Percentiles rank a stretch among this genome's conserved stretches.
Conservation (phyloP, 2,329 filamentous ascomycete genomes). For the Sarocladiaceae sp. region DNA sequence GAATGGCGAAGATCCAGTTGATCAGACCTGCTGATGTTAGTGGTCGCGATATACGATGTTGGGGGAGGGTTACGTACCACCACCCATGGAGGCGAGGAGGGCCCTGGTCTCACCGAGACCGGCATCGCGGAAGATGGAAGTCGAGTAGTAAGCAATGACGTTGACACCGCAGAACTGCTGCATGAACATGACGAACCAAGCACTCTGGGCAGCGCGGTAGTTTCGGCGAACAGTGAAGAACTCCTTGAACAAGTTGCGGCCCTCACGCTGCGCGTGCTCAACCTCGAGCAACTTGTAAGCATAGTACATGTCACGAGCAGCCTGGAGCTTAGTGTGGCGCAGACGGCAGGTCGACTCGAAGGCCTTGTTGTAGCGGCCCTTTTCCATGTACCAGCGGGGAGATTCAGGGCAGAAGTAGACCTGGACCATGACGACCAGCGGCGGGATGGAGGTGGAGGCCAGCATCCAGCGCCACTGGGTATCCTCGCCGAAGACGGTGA, state of each 20-base stretch:
- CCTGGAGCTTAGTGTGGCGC: slow-evolving; percentile 43
- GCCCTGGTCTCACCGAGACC: slow-evolving; percentile 37
- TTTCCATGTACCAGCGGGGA: slow-evolving; percentile 51
- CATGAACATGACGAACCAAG: slow-evolving; percentile 34
- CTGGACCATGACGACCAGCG: slow-evolving; percentile 44
- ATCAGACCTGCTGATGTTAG: too few species aligned
- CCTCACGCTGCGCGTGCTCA: slow-evolving; percentile 23
- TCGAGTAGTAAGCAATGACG: slow-evolving; percentile 54
- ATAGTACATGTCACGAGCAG: slow-evolving; percentile 47
- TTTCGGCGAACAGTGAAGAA: slow-evolving; percentile 33
- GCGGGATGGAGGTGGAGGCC: slow-evolving; percentile 49
- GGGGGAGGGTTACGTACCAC: too few species aligned
- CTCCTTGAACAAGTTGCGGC: slow-evolving; percentile 27
- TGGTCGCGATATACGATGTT: too few species aligned
- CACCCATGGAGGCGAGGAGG: slow-evolving; percentile 51
- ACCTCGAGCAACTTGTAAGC: slow-evolving; percentile 35
- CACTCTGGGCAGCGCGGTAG: slow-evolving; percentile 29
- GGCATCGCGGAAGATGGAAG: slow-evolving; percentile 35
- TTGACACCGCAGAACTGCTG: slow-evolving; percentile 42
- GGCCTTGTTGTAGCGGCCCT: slow-evolving; percentile 39
- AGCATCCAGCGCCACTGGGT: slow-evolving; percentile 35
- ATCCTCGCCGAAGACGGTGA: slow-evolving; percentile 27
- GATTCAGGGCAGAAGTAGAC: slow-evolving; percentile 53
- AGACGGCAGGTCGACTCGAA: slow-evolving; percentile 40
- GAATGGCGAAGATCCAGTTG: slow-evolving; percentile 56